Base-by-base conservation (phyloP, 2,329 filamentous ascomycete species). In the Aureobasidium lini region DNA sequence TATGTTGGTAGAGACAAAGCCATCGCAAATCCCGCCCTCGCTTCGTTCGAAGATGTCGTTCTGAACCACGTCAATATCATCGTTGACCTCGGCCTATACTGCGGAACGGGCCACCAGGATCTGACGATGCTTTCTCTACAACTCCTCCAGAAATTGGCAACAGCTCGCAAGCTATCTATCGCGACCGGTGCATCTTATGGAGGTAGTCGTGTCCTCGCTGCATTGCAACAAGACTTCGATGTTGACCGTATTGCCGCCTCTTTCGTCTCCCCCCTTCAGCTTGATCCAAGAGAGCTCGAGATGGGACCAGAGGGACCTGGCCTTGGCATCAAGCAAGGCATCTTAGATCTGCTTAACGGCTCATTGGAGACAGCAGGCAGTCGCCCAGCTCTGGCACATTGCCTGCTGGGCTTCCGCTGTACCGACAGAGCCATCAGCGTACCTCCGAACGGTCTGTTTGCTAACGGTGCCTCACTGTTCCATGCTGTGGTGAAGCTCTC, bases 21-120 rank as follows among this genome's bases (percentile, higher is more conserved):
- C 4, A 86, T 94, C 23, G 82, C 87, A 0, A 90, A 89, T 66
- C 83, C 87, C 6, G 85, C 90, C 0, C 88, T 93, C 65, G 81
- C 88, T n/a, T 92, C 88, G 0, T 93, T 99, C 67, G 93, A 97
- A 70, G 95, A 99, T 68, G 91, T 90, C 7, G 79, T 99, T 18
- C 79, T 96, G 40, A 90, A 87, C 60, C 87, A 94, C 66, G 77
- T 99, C 31, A 79, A 82, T 43, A 77, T 96, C 6, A 83, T 97
- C 42, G 86, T 91, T 3, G 87, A 94, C 64, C 77, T 99, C 28
- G 92, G 92, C 32, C 82, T 89, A 34, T 96, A 94, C 71, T 93
- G 91, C 66, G 89, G 90, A 13, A 86, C 92, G 58, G 89, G 88
- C 0, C 89, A 96, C 66, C 83, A 90, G 37, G 84, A 88, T 13